These are phyloP conservation scores for Schizosaccharomyces versatilis DNA, from an alignment of 1,139 yeast species.

Conservation along the genomic window DNA sequence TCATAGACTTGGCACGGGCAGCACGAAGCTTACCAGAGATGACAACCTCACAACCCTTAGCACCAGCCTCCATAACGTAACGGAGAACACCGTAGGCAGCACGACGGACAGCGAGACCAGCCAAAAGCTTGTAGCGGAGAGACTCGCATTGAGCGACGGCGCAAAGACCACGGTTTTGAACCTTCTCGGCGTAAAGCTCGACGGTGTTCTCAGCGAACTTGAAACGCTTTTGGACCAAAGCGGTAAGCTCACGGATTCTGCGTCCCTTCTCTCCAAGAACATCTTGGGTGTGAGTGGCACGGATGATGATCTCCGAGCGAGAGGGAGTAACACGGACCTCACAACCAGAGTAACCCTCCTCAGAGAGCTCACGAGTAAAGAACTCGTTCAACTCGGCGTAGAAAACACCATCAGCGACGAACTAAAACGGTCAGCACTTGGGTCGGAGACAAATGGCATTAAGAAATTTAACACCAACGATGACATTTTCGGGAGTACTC, in stretches of 20 bases:
- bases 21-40: conserved; percentile 99
- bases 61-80: conserved; percentile 99
- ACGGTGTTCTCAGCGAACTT: conserved; percentile 84
- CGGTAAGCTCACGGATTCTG: conserved; percentile 97
- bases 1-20: conserved; percentile 99
- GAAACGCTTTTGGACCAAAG: conserved; percentile 97
- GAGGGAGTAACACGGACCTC: conserved; percentile 98
- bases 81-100: conserved; percentile 99
- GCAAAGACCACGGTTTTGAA: conserved; percentile 97
- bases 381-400: conserved; percentile 99
- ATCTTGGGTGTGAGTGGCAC: conserved; percentile 97
- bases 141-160: conserved; percentile 99
- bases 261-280: conserved; percentile 99
- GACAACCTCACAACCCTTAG: conserved; percentile 99
- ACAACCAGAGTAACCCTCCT: conserved; percentile 99
- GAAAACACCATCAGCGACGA: conserved; percentile 98
- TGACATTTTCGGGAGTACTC: conserved; percentile 35
- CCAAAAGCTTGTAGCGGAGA: conserved; percentile 88
- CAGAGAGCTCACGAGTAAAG: conserved; percentile 99
- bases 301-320: conserved; percentile 93
- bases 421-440: conserved; percentile 23
- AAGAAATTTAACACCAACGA: conserved; percentile 16
- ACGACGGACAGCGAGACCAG: conserved; percentile 98
- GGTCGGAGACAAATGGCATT: background rate
- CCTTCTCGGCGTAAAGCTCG: conserved; percentile 95